Evolutionary conservation across 139 green algal genomes (phyloP).

Genomic region (Monoraphidium neglectum): DNA sequence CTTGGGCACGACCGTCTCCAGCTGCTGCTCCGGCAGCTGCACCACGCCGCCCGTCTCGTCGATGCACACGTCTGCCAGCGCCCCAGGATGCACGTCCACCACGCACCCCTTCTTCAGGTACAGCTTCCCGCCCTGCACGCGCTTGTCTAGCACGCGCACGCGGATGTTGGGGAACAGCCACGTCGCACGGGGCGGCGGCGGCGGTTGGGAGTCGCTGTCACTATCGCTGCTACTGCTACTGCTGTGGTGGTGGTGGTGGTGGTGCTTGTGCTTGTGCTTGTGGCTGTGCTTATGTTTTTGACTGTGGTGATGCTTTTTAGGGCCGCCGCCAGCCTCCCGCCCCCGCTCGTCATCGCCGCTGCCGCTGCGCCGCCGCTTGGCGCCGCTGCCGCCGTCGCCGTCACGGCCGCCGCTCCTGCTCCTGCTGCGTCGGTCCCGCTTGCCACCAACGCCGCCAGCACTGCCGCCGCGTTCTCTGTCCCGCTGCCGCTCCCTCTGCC

Average conservation of each 20-base stretch:
- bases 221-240: constrained; percentile 21
- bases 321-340: constrained; percentile 8
- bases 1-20: constrained; percentile 85
- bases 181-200: neutral
- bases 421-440: constrained; percentile 15
- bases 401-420: neutral
- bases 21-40: constrained; percentile 48
- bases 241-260: neutral
- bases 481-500: neutral
- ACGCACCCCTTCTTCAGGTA: constrained; percentile 82
- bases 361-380: neutral
- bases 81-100: constrained; percentile 67
- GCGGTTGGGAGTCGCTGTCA: neutral
- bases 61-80: constrained; percentile 62
- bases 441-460: too few species aligned
- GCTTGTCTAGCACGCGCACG: constrained; percentile 77
- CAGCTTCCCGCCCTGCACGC: constrained; percentile 46
- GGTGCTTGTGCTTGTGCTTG: neutral
- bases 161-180: constrained; percentile 69
- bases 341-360: neutral
- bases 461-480: neutral
- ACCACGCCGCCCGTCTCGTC: constrained; percentile 52
- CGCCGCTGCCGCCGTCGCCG: neutral
- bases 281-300: neutral
- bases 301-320: neutral